Evolutionary conservation across 495 filamentous ascomycete species (phyloP), one percentile per base, ranked within the genome.

Genomic region (Penicillium pancosmium): DNA sequence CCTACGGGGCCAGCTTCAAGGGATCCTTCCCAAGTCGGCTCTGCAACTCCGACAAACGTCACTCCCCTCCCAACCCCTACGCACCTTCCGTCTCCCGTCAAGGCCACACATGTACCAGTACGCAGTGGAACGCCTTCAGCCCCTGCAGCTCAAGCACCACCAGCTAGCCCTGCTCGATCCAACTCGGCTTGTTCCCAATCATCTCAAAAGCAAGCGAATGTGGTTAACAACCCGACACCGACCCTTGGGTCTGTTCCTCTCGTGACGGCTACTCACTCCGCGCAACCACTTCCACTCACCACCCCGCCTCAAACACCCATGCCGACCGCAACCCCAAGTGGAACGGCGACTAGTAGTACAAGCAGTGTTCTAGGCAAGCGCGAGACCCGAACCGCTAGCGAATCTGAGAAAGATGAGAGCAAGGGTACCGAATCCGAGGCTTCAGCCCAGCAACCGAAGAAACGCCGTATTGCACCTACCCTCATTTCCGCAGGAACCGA

Each of bases 281-380:
- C 84, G 16, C 75, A 76, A 41, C 78, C 74, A 57, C 72, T 88
- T 21, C 84, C 85, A 10, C 79, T 91, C 48, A 87, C 87, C 4
- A 94, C 91, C 5, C 91, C 91, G 21, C 91, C 91, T 2, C 87
- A 92, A 71, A 95, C 91, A 8, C 90, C 91, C 12, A 73, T 85
- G 52, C 72, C 78, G 18, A 68, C 69, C 10, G 60, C 67, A 18
- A 71, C 72, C 15, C 74, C 75, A 49, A 79, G 79, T 49, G 78
- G 78, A 15, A 58, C 72, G 21, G 77, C 71, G 31, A 67, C 70
- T 2, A 68, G 71, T 41, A 75, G 71, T 41, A 75, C 72, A 51
- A 70, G 68, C 41, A 82, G 73, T 50, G 77, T 85, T 5, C 66
- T 87, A 18, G 85, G 85, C 1, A 88, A 88, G 64, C 77, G 85